These are phyloP conservation scores for Candida ipomoeae DNA, from an alignment of 805 yeast species.

Conservation along the genomic window DNA sequence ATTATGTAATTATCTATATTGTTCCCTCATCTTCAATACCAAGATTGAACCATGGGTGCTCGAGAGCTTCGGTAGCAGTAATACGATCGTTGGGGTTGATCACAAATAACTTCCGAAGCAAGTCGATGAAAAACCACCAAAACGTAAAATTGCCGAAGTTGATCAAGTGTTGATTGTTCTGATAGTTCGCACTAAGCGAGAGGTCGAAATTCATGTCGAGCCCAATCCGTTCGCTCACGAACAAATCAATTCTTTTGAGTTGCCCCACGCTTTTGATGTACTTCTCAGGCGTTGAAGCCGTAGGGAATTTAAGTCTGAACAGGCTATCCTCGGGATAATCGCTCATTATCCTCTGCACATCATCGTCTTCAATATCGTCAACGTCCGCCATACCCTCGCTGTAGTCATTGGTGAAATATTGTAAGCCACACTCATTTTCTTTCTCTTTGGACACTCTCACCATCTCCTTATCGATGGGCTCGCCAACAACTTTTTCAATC, in stretches of 20 bases:
- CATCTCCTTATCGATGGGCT: slow-evolving; percentile 44
- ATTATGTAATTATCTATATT: slow-evolving; percentile 2
- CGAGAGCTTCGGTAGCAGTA: slow-evolving; percentile 39
- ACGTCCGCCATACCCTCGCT: slow-evolving; percentile 13
- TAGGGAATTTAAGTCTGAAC: slow-evolving; percentile 36
- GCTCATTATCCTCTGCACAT: slow-evolving; percentile 1
- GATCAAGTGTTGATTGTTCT: slow-evolving; percentile 39
- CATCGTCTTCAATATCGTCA: slow-evolving; percentile 28
- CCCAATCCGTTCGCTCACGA: slow-evolving; percentile 40
- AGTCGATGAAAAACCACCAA: slow-evolving; percentile 71
- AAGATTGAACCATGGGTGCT: slow-evolving; percentile 46
- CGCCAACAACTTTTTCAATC: slow-evolving; percentile 78
- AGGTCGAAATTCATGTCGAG: slow-evolving; percentile 37
- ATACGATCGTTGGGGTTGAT: slow-evolving; percentile 37
- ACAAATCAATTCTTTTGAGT: slow-evolving; percentile 40
- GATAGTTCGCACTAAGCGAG: slow-evolving; percentile 36
- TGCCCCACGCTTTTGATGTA: slow-evolving; percentile 37
- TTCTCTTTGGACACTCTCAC: slow-evolving; percentile 30
- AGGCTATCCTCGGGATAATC: slow-evolving; percentile 21
- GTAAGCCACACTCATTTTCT: slow-evolving; percentile 40
- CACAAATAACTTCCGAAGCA: slow-evolving; percentile 35
- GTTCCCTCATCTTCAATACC: slow-evolving; percentile 48
- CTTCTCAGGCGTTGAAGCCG: slow-evolving; percentile 34
- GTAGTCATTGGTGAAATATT: slow-evolving; percentile 29
- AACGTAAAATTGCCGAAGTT: slow-evolving; percentile 62